These are phyloP conservation scores for Amylocystis lapponica DNA, from an alignment of 768 basidiomycete genomes.

Conservation along the genomic window DNA sequence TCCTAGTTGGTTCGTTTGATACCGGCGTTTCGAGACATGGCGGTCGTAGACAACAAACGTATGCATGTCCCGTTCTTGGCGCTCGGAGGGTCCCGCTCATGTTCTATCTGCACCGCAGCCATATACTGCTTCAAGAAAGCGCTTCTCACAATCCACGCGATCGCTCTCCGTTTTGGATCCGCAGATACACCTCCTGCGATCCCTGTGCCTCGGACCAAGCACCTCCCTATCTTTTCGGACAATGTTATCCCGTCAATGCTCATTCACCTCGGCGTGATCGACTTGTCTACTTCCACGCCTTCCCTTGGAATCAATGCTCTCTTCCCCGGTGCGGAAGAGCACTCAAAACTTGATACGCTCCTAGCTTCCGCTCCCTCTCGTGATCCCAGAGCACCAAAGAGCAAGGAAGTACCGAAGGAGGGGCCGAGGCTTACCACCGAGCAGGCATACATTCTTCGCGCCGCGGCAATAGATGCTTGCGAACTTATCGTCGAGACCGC, in stretches of 20 bases:
- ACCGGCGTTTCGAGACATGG: slow-evolving; percentile 81
- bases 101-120: slow-evolving; percentile 38
- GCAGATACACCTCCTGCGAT: slow-evolving; percentile 47
- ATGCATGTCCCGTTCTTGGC: slow-evolving; percentile 19
- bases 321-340: slow-evolving; percentile 44
- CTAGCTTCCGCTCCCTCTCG: slow-evolving; percentile 27
- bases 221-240: slow-evolving; percentile 68
- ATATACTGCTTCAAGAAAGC: slow-evolving; percentile 90
- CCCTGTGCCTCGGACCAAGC: slow-evolving; percentile 42
- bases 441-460: slow-evolving; percentile 70
- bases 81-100: background rate
- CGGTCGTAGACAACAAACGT: slow-evolving; percentile 59
- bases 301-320: slow-evolving; percentile 37
- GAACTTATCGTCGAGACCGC: slow-evolving; percentile 59
- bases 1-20: slow-evolving; percentile 66
- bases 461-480: slow-evolving; percentile 76
- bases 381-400: slow-evolving; percentile 2
- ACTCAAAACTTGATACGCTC: slow-evolving; percentile 33
- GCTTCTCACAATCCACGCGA: slow-evolving; percentile 70
- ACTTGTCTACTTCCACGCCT: slow-evolving; percentile 42
- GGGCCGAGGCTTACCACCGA: slow-evolving; percentile 51
- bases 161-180: slow-evolving; percentile 61
- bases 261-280: slow-evolving; percentile 68
- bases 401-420: slow-evolving; percentile 28
- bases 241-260: slow-evolving; percentile 83